Percentiles rank a stretch among this genome's conserved stretches.
Evolutionary conservation across 768 basidiomycete species (phyloP).

Genomic region (Dendrothele bispora): DNA sequence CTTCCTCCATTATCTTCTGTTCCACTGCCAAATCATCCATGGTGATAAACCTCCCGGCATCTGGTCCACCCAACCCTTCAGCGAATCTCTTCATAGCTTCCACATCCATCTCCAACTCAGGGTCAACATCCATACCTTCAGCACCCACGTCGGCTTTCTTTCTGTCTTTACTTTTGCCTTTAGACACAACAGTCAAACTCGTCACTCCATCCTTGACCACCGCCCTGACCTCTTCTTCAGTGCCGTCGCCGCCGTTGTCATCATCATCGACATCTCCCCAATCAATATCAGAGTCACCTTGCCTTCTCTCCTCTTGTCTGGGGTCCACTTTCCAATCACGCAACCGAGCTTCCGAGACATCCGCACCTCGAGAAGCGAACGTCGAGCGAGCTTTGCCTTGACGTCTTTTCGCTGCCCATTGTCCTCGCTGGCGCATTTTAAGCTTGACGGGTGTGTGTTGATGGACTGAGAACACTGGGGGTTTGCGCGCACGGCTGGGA

Average conservation of each 20-base stretch:
- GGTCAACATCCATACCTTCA: conserved; percentile 70
- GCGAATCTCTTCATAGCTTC: conserved; percentile 56
- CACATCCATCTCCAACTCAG: conserved; percentile 47
- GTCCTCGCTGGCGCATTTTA: conserved; percentile 22
- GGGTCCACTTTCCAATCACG: conserved; percentile 39
- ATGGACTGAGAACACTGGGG: conserved; percentile 26
- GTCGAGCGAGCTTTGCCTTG: conserved; percentile 19
- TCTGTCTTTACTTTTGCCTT: too few species aligned
- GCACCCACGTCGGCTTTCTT: conserved; percentile 24
- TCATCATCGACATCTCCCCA: conserved; percentile 54
- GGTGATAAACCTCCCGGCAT: conserved; percentile 50
- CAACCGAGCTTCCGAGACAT: conserved; percentile 52
- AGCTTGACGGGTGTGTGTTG: conserved; percentile 21
- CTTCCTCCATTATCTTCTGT: conserved; percentile 47
- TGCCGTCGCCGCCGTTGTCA: conserved; percentile 22
- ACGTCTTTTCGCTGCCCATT: conserved; percentile 5
- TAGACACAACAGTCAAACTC: background rate
- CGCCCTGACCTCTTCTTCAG: conserved; percentile 25
- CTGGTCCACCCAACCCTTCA: conserved; percentile 43
- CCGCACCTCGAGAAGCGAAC: conserved; percentile 46
- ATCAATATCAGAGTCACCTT: conserved; percentile 67
- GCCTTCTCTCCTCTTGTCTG: conserved; percentile 49
- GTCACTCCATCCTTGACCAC: conserved; percentile 15
- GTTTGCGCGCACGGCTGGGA: background rate
- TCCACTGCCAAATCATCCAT: conserved; percentile 68